Conservation (phyloP, 257 asterid species). For the Solanum sejunctum region DNA sequence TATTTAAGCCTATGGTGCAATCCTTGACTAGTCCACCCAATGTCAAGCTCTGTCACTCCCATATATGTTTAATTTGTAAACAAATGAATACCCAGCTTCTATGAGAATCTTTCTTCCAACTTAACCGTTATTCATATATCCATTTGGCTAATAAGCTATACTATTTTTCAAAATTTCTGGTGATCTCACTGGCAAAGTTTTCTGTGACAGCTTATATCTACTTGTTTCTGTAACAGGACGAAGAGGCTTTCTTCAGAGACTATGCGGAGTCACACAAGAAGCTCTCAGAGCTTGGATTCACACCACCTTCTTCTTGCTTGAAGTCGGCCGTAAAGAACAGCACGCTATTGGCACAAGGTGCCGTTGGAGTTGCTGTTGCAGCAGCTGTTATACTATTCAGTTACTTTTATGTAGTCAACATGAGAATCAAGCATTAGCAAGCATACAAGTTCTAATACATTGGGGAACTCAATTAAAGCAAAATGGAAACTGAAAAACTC, state of each 20-base stretch:
- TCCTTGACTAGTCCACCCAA: neutral
- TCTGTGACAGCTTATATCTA: neutral
- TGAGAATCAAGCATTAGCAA: neutral
- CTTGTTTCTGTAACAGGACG: slow-evolving; percentile 31
- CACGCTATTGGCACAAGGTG: slow-evolving; percentile 10
- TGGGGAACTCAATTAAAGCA: neutral
- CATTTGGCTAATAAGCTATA: neutral
- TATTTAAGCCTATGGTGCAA: neutral
- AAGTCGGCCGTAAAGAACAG: slow-evolving; percentile 18
- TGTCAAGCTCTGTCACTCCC: neutral
- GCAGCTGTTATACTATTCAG: slow-evolving; percentile 36
- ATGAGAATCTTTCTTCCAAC: neutral
- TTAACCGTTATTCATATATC: neutral
- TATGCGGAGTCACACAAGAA: slow-evolving; percentile 78
- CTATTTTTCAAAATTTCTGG: neutral
- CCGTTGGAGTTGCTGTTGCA: slow-evolving; percentile 31
- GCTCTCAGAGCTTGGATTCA: slow-evolving; percentile 81
- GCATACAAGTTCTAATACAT: neutral
- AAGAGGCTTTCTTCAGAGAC: slow-evolving; percentile 79
- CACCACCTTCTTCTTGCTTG: slow-evolving; percentile 19
- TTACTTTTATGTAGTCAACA: slow-evolving; percentile 34
- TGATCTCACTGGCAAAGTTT: neutral
- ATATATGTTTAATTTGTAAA: neutral
- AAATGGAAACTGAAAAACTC: neutral
- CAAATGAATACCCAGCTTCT: neutral